These are phyloP conservation scores for Trichoderma breve DNA, from an alignment of 2,329 filamentous ascomycete genomes.

Conservation along the genomic window DNA sequence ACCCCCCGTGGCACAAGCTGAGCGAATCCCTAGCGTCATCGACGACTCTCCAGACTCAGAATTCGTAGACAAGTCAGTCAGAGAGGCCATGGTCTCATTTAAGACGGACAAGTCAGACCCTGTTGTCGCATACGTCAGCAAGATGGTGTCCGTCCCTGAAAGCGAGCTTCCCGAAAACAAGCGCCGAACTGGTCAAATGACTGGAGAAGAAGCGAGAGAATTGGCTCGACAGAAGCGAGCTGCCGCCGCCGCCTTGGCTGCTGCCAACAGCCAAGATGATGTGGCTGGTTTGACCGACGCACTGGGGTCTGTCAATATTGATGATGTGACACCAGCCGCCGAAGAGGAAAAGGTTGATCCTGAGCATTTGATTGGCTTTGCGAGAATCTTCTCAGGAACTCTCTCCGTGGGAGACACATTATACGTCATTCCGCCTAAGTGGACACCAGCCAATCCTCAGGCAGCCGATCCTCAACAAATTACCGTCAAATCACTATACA, in stretches of 20 bases:
- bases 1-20: conserved; percentile 74
- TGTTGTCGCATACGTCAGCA: conserved; percentile 92
- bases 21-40: conserved; percentile 75
- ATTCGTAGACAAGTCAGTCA: conserved; percentile 66
- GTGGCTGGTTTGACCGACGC: conserved; percentile 58
- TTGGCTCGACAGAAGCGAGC: conserved; percentile 84
- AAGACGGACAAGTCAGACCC: conserved; percentile 68
- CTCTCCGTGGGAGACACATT: conserved; percentile 85
- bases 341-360: conserved; percentile 64
- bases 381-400: conserved; percentile 87
- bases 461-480: conserved; percentile 75
- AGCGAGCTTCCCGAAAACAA: conserved; percentile 90
- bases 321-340: conserved; percentile 47
- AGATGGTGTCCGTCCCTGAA: conserved; percentile 94
- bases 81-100: conserved; percentile 80
- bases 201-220: conserved; percentile 85
- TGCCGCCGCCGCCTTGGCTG: conserved; percentile 79
- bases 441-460: conserved; percentile 75
- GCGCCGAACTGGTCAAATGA: conserved; percentile 68
- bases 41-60: conserved; percentile 74
- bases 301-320: conserved; percentile 59
- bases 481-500: conserved; percentile 82
- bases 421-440: conserved; percentile 91
- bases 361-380: conserved; percentile 92
- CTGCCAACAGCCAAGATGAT: conserved; percentile 49